phyloP scores from a whole-genome alignment of 192 early-diverging fungal genomes.

The Podila minutissima region DNA sequence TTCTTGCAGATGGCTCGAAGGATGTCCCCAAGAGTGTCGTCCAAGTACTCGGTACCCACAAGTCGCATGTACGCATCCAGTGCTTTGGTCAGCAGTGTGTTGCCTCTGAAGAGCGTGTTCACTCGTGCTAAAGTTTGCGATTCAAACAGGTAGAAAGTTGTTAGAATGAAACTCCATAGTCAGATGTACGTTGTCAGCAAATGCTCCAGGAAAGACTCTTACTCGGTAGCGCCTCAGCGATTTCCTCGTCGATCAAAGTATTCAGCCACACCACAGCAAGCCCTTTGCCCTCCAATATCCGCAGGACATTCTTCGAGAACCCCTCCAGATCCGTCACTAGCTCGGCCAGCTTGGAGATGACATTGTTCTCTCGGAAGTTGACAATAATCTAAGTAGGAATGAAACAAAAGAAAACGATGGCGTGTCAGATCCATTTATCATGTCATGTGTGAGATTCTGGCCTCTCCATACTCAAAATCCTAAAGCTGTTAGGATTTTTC shows the following conservation, averaged over 20 bases:
- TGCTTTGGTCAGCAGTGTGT: conserved; percentile 73
- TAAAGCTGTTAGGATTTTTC: neutral
- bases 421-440: neutral
- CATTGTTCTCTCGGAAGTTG: conserved; percentile 52
- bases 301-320: conserved; percentile 49
- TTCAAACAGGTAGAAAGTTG: conserved; percentile 9
- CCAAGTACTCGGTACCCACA: conserved; percentile 67
- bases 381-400: conserved; percentile 33
- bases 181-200: neutral
- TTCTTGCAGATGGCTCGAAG: conserved; percentile 62
- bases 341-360: conserved; percentile 52
- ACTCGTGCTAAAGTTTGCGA: conserved; percentile 37
- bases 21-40: conserved; percentile 71
- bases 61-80: conserved; percentile 78
- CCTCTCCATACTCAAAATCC: neutral
- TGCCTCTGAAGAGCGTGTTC: conserved; percentile 67
- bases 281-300: conserved; percentile 53
- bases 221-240: conserved; percentile 53
- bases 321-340: conserved; percentile 47
- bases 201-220: neutral
- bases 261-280: conserved; percentile 55
- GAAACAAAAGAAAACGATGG: neutral
- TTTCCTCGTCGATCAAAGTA: conserved; percentile 58
- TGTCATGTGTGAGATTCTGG: neutral
- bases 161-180: neutral